Evolutionary conservation across 2,329 filamentous ascomycete genomes (phyloP).

Genomic region (Teratosphaeriaceae sp.): DNA sequence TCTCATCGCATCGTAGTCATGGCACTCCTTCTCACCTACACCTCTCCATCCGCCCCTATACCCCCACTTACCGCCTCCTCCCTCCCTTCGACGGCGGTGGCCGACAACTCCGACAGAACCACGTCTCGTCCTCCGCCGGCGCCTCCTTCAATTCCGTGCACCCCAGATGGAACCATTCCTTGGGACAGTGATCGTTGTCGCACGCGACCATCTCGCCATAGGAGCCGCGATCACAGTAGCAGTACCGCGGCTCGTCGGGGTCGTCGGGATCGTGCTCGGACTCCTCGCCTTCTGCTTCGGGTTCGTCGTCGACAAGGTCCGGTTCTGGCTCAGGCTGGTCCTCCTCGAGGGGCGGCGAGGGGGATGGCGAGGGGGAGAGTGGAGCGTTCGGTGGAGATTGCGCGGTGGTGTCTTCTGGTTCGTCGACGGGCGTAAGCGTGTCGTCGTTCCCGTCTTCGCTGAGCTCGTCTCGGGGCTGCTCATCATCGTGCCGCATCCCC

Average conservation of each 20-base stretch:
- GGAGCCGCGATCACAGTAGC: conserved; percentile 58
- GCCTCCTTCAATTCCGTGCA: conserved; percentile 57
- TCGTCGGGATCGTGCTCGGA: conserved; percentile 37
- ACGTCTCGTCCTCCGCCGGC: conserved; percentile 47
- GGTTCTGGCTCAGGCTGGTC: conserved; percentile 1
- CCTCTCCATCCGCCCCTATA: conserved; percentile 3
- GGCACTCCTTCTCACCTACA: too few relatives aligned
- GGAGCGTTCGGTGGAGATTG: too few relatives aligned
- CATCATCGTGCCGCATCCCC: too few relatives aligned
- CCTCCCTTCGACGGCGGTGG: conserved; percentile 12
- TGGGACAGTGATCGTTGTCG: conserved; percentile 57
- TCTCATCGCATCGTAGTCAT: too few relatives aligned
- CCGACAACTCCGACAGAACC: conserved; percentile 49
- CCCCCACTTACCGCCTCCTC: conserved; percentile 4
- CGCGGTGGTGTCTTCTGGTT: background rate
- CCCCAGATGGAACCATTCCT: conserved; percentile 62
- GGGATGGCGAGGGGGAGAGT: background rate
- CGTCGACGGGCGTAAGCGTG: background rate
- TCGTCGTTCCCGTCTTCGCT: background rate
- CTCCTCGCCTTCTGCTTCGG: conserved; percentile 19
- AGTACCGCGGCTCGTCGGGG: conserved; percentile 55
- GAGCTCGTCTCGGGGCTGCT: too few relatives aligned
- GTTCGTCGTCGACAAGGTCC: conserved; percentile 8
- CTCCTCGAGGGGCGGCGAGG: background rate
- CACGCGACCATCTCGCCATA: conserved; percentile 64